phyloP scores from a whole-genome alignment of 2,329 filamentous ascomycete species.

The Graphiopsis chlorocephala region DNA sequence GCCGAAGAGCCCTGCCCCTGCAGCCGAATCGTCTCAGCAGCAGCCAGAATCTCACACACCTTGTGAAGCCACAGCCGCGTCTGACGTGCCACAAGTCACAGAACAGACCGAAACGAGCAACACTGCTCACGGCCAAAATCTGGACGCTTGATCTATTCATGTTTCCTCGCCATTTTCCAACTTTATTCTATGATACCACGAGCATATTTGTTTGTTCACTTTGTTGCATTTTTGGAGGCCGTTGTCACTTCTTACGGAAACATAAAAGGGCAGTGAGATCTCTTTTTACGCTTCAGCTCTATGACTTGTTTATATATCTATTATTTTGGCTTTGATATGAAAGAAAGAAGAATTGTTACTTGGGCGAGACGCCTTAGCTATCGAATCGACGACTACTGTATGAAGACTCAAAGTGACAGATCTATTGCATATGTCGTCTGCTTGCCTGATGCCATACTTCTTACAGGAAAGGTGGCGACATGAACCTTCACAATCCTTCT shows the following conservation, averaged over 20 bases:
- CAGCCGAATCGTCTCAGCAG: background rate
- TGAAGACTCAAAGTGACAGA: no score
- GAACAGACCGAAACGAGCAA: background rate
- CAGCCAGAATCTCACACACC: background rate
- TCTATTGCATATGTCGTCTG: no score
- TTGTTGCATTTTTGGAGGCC: background rate
- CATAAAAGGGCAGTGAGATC: background rate
- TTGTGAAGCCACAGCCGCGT: background rate
- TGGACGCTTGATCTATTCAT: background rate
- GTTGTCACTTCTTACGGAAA: background rate
- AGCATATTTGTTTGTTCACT: conserved; percentile 1
- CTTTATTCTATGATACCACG: conserved; percentile 13
- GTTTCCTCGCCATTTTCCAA: background rate
- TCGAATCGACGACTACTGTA: no score
- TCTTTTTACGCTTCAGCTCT: background rate
- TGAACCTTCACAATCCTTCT: no score
- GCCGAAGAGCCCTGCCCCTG: conserved; percentile 8
- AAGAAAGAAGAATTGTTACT: no score
- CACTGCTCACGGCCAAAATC: no score
- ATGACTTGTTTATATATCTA: background rate
- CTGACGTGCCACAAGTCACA: background rate
- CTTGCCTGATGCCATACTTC: no score
- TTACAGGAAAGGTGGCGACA: no score
- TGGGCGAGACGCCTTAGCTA: no score
- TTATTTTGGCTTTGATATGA: no score